Base-by-base conservation (phyloP, 106 monocot species). In the Dioscorea dumetorum region DNA sequence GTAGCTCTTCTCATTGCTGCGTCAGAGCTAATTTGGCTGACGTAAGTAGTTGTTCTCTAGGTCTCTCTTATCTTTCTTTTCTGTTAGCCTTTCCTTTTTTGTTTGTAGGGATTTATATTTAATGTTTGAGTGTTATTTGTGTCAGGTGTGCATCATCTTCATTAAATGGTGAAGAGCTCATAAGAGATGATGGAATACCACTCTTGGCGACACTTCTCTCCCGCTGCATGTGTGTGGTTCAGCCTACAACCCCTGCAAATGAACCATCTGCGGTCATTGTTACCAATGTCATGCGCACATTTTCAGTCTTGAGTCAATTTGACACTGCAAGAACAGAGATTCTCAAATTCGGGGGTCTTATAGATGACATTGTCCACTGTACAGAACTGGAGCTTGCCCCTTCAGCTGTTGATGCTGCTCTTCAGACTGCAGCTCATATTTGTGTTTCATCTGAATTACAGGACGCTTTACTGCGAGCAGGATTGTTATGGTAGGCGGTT, bases 101-200 rank as follows among this genome's bases (percentile, higher is more conserved):
- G 33, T 57, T 11, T 49, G 9, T 8, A 10, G 10, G 6, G 9
- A 6, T 41, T 10, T 41, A 41, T 41, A 41, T 41, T 41, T 41
- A 5, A 28, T 41, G 41, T 3, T 69, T 24, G 41, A 48, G 15
- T 11, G 9, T 62, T 41, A n/a, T 24, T 72, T 69, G 54, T 68
- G 19, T 63, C 73, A 99, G 99, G 67, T 99, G 99, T 62, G 90
- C 90, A 49, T 89, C 99, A 67, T 99, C 99, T 74, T 84, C 83
- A 72, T 76, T 99, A 61, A 99, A 99, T 78, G 99, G 99, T 22
- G 93, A 99, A 73, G 99, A 99, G 56, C 83, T 99, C 60, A 93
- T 99, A 22, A 79, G 99, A 74, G 93, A 99, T 81, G 99, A 84
- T 61, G 99, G 99, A 16, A 90, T 99, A 70, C 85, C 93, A 51